Conservation (phyloP, 2,329 filamentous ascomycete genomes). For the Colletotrichum cuscutae region DNA sequence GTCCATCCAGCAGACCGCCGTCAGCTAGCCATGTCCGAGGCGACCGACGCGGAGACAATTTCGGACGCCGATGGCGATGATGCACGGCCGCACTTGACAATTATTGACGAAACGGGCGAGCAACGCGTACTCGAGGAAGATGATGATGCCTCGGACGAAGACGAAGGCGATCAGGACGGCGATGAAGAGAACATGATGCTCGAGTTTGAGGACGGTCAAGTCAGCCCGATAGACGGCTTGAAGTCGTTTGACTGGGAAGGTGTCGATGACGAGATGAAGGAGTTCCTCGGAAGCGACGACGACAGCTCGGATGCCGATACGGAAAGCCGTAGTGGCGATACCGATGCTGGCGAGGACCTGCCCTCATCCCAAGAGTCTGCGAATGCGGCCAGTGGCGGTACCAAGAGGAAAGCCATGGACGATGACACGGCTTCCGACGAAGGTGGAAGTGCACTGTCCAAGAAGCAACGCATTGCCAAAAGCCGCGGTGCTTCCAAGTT, state of each 20-base stretch:
- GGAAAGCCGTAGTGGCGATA: conserved; percentile 37
- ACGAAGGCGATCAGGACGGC: conserved; percentile 46
- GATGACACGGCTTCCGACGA: conserved; percentile 40
- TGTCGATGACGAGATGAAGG: conserved; percentile 78
- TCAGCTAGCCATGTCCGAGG: conserved; percentile 43
- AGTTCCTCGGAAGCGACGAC: conserved; percentile 72
- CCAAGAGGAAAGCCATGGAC: conserved; percentile 36
- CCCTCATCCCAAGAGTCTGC: conserved; percentile 21
- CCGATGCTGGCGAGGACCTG: conserved; percentile 34
- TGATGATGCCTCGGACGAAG: conserved; percentile 46
- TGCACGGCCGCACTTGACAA: conserved; percentile 57
- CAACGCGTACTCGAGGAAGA: conserved; percentile 51
- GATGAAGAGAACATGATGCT: conserved; percentile 61
- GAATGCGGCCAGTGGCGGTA: conserved; percentile 13
- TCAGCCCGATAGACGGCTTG: conserved; percentile 64
- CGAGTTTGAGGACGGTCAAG: conserved; percentile 57
- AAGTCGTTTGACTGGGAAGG: conserved; percentile 70
- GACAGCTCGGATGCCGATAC: conserved; percentile 56
- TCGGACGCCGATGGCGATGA: conserved; percentile 38
- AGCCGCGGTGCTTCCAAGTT: conserved; percentile 57
- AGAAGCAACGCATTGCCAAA: conserved; percentile 61
- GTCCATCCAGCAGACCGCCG: conserved; percentile 75
- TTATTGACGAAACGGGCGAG: conserved; percentile 55
- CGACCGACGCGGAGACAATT: conserved; percentile 37
- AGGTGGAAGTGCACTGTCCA: conserved; percentile 50